Base-by-base conservation (phyloP, 2,329 filamentous ascomycete species). In the Cylindrodendrum hubeiense region DNA sequence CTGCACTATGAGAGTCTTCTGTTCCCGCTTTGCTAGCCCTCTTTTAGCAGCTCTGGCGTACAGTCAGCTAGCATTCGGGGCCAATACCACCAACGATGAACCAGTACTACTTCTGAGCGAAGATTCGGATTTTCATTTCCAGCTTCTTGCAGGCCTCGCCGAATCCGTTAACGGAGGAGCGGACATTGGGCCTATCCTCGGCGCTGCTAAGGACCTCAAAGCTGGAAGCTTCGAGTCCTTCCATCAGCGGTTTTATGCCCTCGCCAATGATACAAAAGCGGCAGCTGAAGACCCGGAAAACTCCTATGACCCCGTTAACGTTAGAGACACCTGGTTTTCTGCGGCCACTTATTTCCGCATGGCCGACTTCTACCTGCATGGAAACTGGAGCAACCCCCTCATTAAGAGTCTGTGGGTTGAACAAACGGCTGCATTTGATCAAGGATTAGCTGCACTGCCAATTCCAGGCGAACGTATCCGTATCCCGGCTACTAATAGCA, bases 291-390 rank as follows among this genome's bases (percentile, higher is more conserved):
- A 63, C n/a, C 68, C 72, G 0, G 70, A 71, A 4, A 21, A 61
- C 1, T 51, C 55, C 1, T 73, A 69, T 3, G 65, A 77, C 33
- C 71, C 74, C 0, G 17, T 76, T 28, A 75, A 74, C 7, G 74
- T 71, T 15, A 66, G 71, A 15, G 67, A 71, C 6, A 61, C 70
- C 4, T 73, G 56, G 28, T 83, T 85, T 67, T 76, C 74, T 5
- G 78, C 81, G 2, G 67, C 82, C 1, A 78, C 72, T 1, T 85
- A 85, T 70, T 84, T 79, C 67, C 79, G 83, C 22, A 57, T 70
- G 0, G 79, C 83, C 8, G 79, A 81, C 63, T 81, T 82, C 65
- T 85, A 78, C 67, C 72, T 83, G 9, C 78, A 81, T 51, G 77
- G 74, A 1, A 80, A 85, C 70, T 75, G 72, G 75, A 75, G 57